Conservation (phyloP, 768 basidiomycete species). For the Trametes meyenii region DNA sequence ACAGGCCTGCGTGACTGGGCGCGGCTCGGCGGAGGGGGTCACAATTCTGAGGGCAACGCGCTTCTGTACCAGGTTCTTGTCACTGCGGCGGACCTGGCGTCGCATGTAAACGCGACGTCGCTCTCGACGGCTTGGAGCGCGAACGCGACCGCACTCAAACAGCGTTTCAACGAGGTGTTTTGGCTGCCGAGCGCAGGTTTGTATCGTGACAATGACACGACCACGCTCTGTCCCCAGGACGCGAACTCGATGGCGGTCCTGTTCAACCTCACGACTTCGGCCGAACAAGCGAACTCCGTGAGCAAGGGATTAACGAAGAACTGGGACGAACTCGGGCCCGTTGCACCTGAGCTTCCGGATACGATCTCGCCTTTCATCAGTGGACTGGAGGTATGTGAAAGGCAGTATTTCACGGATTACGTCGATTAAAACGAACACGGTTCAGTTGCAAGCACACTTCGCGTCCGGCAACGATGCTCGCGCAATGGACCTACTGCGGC, state of each 20-base stretch:
- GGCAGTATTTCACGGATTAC: not conserved
- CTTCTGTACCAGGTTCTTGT: slow-evolving; percentile 56
- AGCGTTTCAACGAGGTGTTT: slow-evolving; percentile 51
- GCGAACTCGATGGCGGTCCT: slow-evolving; percentile 59
- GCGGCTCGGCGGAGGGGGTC: slow-evolving; percentile 54
- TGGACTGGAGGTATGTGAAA: slow-evolving; percentile 52
- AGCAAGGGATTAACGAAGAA: slow-evolving; percentile 52
- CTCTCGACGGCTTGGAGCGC: slow-evolving; percentile 42
- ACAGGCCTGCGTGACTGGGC: slow-evolving; percentile 64
- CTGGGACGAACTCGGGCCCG: slow-evolving; percentile 55
- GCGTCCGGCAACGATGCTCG: slow-evolving; percentile 51
- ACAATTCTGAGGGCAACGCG: slow-evolving; percentile 60
- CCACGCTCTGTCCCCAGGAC: slow-evolving; percentile 57
- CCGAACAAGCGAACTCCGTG: slow-evolving; percentile 42
- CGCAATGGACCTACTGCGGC: slow-evolving; percentile 54
- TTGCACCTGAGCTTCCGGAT: slow-evolving; percentile 59
- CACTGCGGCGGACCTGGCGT: slow-evolving; percentile 49
- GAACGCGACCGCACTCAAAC: slow-evolving; percentile 54
- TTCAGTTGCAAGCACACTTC: slow-evolving; percentile 61
- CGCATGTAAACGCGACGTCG: slow-evolving; percentile 37
- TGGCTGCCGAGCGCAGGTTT: slow-evolving; percentile 51
- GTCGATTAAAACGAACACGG: not conserved
- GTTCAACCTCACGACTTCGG: slow-evolving; percentile 50
- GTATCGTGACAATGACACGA: slow-evolving; percentile 58
- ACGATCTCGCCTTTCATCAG: slow-evolving; percentile 63